Conservation (phyloP, 805 yeast genomes). For the Myxozyma sirexii region DNA sequence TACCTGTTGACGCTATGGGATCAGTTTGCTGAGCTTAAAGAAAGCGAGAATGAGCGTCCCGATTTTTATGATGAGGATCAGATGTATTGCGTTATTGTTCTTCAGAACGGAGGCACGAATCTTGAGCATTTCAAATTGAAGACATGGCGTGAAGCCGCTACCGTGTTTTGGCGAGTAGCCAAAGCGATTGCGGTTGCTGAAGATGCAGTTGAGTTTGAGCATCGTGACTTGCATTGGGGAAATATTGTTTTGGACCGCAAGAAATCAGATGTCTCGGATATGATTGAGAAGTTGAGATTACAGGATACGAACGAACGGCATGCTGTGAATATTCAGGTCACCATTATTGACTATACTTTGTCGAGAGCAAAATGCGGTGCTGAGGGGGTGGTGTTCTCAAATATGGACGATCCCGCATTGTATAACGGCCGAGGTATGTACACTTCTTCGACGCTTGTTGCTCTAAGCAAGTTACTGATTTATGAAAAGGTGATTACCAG, state of each 20-base stretch:
- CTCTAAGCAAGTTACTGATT: too few species aligned
- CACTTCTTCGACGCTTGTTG: not conserved
- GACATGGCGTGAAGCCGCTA: slow-evolving; percentile 45
- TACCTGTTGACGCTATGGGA: slow-evolving; percentile 52
- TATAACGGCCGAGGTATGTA: slow-evolving; percentile 51
- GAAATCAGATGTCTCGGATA: slow-evolving; percentile 21
- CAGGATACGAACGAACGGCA: slow-evolving; percentile 10
- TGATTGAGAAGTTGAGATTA: slow-evolving; percentile 27
- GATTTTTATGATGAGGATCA: slow-evolving; percentile 44
- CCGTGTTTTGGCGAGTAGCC: slow-evolving; percentile 58
- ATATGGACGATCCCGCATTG: slow-evolving; percentile 66
- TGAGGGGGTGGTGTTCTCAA: slow-evolving; percentile 49
- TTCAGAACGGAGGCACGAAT: slow-evolving; percentile 46
- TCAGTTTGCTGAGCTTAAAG: slow-evolving; percentile 39
- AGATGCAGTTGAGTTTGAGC: slow-evolving; percentile 59
- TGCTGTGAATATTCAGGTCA: slow-evolving; percentile 43
- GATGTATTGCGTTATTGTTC: slow-evolving; percentile 42
- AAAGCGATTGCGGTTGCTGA: slow-evolving; percentile 57
- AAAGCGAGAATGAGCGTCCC: slow-evolving; percentile 43
- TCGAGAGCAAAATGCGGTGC: slow-evolving; percentile 50
- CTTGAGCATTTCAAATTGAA: slow-evolving; percentile 50
- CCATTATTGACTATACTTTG: slow-evolving; percentile 61
- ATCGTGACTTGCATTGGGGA: slow-evolving; percentile 70
- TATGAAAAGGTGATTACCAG: slow-evolving; percentile 55
- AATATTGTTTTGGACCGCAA: slow-evolving; percentile 54